These are phyloP conservation scores for Neurospora sp. DNA, from an alignment of 495 filamentous ascomycete genomes.

Conservation along the genomic window DNA sequence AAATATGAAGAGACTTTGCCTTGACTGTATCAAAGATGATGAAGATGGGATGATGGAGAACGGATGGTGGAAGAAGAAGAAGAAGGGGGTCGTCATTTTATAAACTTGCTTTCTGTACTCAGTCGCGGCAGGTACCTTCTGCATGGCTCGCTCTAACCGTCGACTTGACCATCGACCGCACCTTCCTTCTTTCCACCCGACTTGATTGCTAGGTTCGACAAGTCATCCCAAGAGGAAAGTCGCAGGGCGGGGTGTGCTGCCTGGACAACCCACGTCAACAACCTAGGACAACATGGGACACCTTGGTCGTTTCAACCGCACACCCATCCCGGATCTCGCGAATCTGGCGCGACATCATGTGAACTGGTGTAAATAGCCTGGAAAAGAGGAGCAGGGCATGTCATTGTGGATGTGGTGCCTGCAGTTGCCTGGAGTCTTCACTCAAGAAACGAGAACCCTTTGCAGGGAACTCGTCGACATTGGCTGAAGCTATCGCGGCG, in stretches of 20 bases:
- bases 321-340: background rate
- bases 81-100: background rate
- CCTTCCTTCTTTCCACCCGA: background rate
- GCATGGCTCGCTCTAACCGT: background rate
- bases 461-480: background rate
- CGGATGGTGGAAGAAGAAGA: background rate
- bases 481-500: background rate
- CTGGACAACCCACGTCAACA: background rate
- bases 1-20: background rate
- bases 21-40: background rate
- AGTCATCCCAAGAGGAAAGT: background rate
- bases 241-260: background rate
- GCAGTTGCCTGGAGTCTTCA: background rate
- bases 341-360: background rate
- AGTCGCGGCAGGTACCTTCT: background rate
- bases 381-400: background rate
- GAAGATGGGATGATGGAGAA: background rate
- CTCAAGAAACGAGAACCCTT: background rate
- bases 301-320: background rate
- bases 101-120: background rate
- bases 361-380: background rate
- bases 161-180: background rate
- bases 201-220: background rate
- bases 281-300: background rate
- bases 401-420: background rate